Conservation (phyloP, 441 rosid species). For the Arabidopsis lyrata region DNA sequence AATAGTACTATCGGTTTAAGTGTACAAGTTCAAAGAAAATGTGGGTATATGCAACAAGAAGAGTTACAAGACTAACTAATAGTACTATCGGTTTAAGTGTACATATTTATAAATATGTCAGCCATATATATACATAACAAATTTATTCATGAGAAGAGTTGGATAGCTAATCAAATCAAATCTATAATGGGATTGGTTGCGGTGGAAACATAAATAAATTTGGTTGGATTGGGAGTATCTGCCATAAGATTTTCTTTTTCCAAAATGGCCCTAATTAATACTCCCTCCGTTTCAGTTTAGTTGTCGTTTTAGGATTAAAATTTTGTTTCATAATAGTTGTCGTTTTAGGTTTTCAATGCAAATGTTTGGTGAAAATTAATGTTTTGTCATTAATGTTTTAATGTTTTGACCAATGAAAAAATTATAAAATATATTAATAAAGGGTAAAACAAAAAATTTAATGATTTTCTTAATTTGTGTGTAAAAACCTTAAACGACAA, state of each 20-base stretch:
- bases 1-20: not conserved
- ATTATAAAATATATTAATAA: no score
- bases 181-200: conserved; percentile 38
- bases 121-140: not conserved
- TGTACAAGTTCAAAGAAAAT: conserved; percentile 10
- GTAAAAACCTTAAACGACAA: no score
- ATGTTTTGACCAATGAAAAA: no score
- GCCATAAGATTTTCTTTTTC: conserved; percentile 27
- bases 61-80: not conserved
- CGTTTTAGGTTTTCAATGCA: no score
- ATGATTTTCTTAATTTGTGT: no score
- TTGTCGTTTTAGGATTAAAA: no score
- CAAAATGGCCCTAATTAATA: conserved; percentile 32
- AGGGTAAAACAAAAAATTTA: no score
- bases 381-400: no score
- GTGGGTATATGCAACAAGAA: no score
- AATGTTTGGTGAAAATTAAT: no score
- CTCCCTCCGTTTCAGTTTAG: no score
- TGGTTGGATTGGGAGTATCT: conserved; percentile 38
- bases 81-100: not conserved
- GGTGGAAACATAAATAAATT: conserved; percentile 36
- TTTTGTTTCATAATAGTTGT: no score
- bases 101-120: not conserved
- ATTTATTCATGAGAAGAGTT: conserved; percentile 17
- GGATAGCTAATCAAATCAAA: conserved; percentile 22